phyloP scores from a whole-genome alignment of 2,329 filamentous ascomycete species.

The Diaporthe helianthi region DNA sequence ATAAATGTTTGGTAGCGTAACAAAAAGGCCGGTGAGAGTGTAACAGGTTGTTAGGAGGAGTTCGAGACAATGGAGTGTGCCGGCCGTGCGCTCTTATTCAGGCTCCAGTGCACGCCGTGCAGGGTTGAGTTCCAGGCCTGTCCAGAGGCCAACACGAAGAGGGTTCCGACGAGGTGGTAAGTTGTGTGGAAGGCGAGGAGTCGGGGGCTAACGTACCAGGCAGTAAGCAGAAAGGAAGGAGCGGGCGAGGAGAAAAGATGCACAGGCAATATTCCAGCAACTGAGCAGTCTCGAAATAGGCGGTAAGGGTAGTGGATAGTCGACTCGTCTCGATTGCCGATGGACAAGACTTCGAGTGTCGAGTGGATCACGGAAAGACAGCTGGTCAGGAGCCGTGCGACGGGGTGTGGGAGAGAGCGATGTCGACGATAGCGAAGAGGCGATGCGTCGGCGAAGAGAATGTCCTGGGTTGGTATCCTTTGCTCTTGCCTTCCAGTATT shows the following conservation, averaged over 20 bases:
- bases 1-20: neutral
- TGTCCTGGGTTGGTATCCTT: neutral
- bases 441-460: neutral
- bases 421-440: neutral
- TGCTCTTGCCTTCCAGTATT: conserved; percentile 20
- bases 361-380: neutral
- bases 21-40: neutral
- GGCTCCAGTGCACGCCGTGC: neutral
- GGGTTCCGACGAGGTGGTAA: too few species aligned
- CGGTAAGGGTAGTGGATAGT: neutral
- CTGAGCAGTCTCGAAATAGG: conserved; percentile 34
- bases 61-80: neutral
- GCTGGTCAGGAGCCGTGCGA: neutral
- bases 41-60: neutral
- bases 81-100: neutral
- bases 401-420: neutral
- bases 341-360: conserved; percentile 31
- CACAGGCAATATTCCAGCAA: conserved; percentile 45
- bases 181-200: neutral
- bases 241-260: conserved; percentile 34
- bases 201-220: conserved; percentile 30
- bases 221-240: conserved; percentile 30
- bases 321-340: conserved; percentile 33
- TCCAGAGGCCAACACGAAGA: neutral
- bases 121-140: neutral